Base-by-base conservation (phyloP, 352 stramenopile species). In the Phytophthora sansomeana region DNA sequence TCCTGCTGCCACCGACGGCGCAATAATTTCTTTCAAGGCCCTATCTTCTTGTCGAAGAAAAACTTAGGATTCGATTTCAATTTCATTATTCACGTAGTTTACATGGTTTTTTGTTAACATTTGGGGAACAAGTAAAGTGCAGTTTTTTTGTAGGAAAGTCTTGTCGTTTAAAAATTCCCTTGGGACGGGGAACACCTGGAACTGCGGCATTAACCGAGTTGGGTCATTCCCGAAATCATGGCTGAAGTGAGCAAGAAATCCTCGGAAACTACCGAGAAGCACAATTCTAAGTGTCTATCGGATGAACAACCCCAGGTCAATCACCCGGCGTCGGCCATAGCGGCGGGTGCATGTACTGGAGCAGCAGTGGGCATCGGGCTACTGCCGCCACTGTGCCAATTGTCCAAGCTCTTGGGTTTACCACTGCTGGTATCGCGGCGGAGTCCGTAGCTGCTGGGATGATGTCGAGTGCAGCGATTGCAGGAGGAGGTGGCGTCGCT, bases 1-100 rank as follows among this genome's bases (percentile, higher is more conserved):
- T 69, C 16, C 33, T 69, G 38, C 14, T 69, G 3, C 51, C 51
- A 1, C n/a, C 59, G 5, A 39, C 33, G 3, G 30, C 17, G 43
- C 14, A 56, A 19, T 56, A 52, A 2, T 10, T 48, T 28, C 19
- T 57, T 36, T 28, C n/a, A 56, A 24, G 21, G 1, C 21, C 21
- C n/a, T n/a, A n/a, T n/a, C n/a, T n/a, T n/a, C n/a, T n/a, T n/a
- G n/a, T n/a, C n/a, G n/a, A n/a, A n/a, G n/a, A n/a, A n/a, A 24
- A 24, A 24, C 21, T 24, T 24, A 24, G 3, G 21, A 24, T 24
- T 24, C 21, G 21, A 24, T 24, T 24, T 24, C 21, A 24, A 24
- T 3, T 24, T 24, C 21, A 24, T 24, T 24, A 24, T 24, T 1
- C 21, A 24, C 21, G 21, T 24, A 24, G 21, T n/a, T n/a, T n/a